phyloP scores from a whole-genome alignment of 192 early-diverging fungal genomes.

The Podochytrium sp. region DNA sequence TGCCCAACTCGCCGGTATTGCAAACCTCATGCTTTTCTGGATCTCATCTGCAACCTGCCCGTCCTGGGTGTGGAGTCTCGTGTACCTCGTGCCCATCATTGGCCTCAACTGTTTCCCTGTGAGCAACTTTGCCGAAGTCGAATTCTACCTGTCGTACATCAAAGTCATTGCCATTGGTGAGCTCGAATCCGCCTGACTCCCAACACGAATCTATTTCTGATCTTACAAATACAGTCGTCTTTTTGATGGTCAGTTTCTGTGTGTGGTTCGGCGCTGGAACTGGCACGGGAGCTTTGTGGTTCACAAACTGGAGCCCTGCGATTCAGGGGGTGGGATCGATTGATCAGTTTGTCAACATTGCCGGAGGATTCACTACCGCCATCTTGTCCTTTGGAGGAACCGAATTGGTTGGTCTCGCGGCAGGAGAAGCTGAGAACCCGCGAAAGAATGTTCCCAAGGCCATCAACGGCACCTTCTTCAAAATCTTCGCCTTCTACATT shows the following conservation, averaged over 20 bases:
- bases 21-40: conserved; percentile 74
- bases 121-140: conserved; percentile 39
- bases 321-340: neutral
- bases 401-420: too few species aligned
- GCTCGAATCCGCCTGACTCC: too few species aligned
- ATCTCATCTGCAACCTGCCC: too few species aligned
- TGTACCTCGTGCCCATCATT: conserved; percentile 61
- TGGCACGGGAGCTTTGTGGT: conserved; percentile 12
- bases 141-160: conserved; percentile 54
- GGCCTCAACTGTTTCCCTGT: too few species aligned
- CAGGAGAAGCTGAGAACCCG: too few species aligned
- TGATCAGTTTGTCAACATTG: conserved; percentile 55
- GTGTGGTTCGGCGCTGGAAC: conserved; percentile 70
- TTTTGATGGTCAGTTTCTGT: conserved; percentile 76
- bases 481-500: conserved; percentile 81
- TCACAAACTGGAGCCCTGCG: conserved; percentile 18
- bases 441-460: conserved; percentile 42
- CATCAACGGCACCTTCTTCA: conserved; percentile 71
- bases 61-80: conserved; percentile 48
- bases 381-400: too few species aligned
- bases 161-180: conserved; percentile 82
- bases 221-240: too few species aligned
- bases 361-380: conserved; percentile 73
- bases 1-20: conserved; percentile 77
- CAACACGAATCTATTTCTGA: too few species aligned